Base-by-base conservation (phyloP, 2,329 filamentous ascomycete genomes). In the Fusarium sp. region DNA sequence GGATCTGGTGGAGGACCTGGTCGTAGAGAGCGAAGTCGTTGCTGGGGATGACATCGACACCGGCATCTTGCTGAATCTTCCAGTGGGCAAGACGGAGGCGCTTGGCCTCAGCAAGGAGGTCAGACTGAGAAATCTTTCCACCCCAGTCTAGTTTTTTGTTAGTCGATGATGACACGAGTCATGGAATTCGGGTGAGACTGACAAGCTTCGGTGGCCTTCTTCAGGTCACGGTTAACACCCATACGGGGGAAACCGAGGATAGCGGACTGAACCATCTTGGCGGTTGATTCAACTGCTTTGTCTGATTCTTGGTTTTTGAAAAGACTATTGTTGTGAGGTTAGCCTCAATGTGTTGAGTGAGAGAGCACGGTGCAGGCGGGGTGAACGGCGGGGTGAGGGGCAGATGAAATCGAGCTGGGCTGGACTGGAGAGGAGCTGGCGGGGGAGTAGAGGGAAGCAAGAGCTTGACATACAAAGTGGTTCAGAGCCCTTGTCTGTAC, bases 21-120 rank as follows among this genome's bases (percentile, higher is more conserved):
- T 98, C 95, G 85, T 99, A 99, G 85, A 94, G 94, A 75, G 96
- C 94, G 80, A 99, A 99, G 90, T 99, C 96, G 83, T 99, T 99
- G 92, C 93, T 97, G 82, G 96, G 96, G 80, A 99, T 98, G 85
- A 96, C 87, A 80, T 98, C 93, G 83, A 98, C 94, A 80, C 96
- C 96, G 74, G 96, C 96, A 84, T 97, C 91, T 89, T 99, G 95
- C 88, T 99, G 96, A 85, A 99, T 97, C 87, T 97, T 94, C 96
- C 96, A 99, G 90, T 99, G 96, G 79, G 92, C 94, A 74, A 94
- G 88, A 87, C 96, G 93, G 66, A 99, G 93, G 82, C 94, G 91
- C 93, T 98, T 98, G 82, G 92, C 96, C 90, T 98, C 96, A 67
- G 90, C 88, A 75, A 98, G 88, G 75, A 99, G 93, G 69, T 97